Conservation (phyloP, 139 green algal species). For the Closterium sp. region DNA sequence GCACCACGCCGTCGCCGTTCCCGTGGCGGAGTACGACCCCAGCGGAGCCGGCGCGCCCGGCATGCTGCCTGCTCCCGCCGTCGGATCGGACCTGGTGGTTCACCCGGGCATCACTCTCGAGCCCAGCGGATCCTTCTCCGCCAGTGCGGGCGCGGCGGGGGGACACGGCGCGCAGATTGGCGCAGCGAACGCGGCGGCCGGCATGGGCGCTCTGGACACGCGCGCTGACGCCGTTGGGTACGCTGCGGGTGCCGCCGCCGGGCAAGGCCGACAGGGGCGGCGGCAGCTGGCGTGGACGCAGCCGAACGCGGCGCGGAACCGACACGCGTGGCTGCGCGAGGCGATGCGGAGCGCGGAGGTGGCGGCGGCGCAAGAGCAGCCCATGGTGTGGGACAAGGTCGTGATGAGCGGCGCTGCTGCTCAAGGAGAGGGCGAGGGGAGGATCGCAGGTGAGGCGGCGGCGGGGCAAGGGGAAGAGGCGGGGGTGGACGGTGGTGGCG, state of each 20-base stretch:
- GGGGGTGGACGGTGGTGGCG: background rate
- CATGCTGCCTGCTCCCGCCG: background rate
- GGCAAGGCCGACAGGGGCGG: background rate
- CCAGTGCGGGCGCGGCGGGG: no score
- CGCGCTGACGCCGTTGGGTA: background rate
- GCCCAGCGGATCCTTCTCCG: background rate
- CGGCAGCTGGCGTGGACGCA: background rate
- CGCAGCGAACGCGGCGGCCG: background rate
- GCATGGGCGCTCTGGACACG: background rate
- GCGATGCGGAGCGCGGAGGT: background rate
- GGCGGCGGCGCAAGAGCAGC: background rate
- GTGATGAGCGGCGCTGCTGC: background rate
- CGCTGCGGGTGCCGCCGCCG: background rate
- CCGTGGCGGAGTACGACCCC: background rate
- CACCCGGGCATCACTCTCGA: background rate
- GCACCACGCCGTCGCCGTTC: background rate
- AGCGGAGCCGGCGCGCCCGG: background rate
- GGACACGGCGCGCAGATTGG: background rate
- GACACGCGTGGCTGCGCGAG: background rate
- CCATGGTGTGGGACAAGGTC: background rate
- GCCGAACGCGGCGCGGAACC: background rate
- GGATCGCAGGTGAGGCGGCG: background rate
- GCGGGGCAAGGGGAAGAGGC: background rate
- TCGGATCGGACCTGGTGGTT: background rate
- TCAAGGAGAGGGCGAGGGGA: background rate